Conservation (phyloP, 2,329 filamentous ascomycete species). For the Hymenoscyphus scutula region DNA sequence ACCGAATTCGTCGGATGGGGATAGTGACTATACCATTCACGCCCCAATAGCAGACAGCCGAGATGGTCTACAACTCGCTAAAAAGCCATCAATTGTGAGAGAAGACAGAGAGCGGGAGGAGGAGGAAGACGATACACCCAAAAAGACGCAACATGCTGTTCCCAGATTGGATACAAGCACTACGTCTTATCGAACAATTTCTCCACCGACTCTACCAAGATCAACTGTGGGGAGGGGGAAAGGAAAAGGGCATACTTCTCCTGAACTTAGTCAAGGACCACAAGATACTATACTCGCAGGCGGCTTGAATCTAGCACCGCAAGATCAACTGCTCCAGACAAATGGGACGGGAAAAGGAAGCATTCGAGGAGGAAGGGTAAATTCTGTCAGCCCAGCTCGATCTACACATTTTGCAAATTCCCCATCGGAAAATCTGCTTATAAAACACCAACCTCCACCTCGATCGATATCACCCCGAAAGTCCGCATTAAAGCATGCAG, state of each 20-base stretch:
- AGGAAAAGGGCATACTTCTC: conserved; percentile 28
- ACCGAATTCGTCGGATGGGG: conserved; percentile 33
- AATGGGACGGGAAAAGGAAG: conserved; percentile 20
- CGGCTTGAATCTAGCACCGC: conserved; percentile 23
- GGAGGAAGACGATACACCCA: conserved; percentile 33
- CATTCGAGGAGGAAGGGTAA: conserved; percentile 36
- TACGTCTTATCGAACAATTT: conserved; percentile 21
- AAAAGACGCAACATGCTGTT: conserved; percentile 12
- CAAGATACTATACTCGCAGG: conserved; percentile 27
- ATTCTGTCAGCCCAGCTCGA: conserved; percentile 59
- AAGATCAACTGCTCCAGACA: conserved; percentile 10
- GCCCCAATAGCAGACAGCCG: conserved; percentile 22
- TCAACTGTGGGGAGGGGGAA: conserved; percentile 29
- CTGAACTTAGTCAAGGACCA: conserved; percentile 22
- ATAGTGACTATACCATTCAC: conserved; percentile 28
- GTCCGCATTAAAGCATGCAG: conserved; percentile 68
- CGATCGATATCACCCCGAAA: conserved; percentile 75
- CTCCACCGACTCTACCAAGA: conserved; percentile 30
- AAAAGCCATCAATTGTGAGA: conserved; percentile 45
- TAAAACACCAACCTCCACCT: conserved; percentile 66
- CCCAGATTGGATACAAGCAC: conserved; percentile 15
- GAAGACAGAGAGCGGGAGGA: conserved; percentile 47
- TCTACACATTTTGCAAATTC: conserved; percentile 64
- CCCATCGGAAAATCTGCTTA: conserved; percentile 49
- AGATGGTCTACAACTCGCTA: conserved; percentile 31